A percentile compares a stretch with the other conserved stretches of the same genome.
Conservation (phyloP, 129 eudicot species). For the Pseudognaphalium luteoalbum region DNA sequence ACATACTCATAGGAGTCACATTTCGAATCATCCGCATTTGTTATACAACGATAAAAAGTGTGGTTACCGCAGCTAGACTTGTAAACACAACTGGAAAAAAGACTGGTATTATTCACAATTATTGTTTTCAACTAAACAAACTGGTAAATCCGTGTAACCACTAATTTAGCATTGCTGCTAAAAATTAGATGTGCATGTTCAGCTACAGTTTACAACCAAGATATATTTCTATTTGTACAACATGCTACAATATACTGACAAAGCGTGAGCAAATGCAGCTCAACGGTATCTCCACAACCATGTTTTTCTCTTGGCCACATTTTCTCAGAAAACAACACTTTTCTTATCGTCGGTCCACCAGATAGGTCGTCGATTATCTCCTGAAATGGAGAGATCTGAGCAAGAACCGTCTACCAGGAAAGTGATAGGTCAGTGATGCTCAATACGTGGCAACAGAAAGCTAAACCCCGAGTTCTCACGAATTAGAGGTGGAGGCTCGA, state of each 20-base stretch:
- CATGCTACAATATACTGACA: constrained; percentile 24
- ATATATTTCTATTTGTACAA: constrained; percentile 20
- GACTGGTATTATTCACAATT: neutral
- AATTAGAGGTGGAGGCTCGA: constrained; percentile 73
- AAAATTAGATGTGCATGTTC: constrained; percentile 3
- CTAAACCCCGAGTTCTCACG: constrained; percentile 80
- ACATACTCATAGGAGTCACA: neutral
- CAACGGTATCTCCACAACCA: constrained; percentile 17
- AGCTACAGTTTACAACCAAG: constrained; percentile 1
- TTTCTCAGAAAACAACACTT: constrained; percentile 12
- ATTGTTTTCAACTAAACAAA: neutral
- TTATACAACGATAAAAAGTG: neutral
- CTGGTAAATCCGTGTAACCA: neutral
- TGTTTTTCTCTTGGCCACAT: constrained; percentile 2
- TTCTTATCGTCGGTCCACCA: constrained; percentile 2
- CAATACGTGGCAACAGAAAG: constrained; percentile 67
- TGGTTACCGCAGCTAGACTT: neutral
- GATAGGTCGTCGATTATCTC: constrained; percentile 12
- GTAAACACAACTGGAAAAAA: neutral
- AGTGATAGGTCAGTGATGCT: constrained; percentile 31
- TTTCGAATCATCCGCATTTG: neutral
- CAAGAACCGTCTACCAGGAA: constrained; percentile 19
- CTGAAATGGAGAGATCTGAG: constrained; percentile 15
- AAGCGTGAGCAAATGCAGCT: neutral
- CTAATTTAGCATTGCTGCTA: neutral